Percentiles rank a stretch among this genome's conserved stretches.
phyloP scores from a whole-genome alignment of 148 eudicot species.

The Rhododendron ovatum region DNA sequence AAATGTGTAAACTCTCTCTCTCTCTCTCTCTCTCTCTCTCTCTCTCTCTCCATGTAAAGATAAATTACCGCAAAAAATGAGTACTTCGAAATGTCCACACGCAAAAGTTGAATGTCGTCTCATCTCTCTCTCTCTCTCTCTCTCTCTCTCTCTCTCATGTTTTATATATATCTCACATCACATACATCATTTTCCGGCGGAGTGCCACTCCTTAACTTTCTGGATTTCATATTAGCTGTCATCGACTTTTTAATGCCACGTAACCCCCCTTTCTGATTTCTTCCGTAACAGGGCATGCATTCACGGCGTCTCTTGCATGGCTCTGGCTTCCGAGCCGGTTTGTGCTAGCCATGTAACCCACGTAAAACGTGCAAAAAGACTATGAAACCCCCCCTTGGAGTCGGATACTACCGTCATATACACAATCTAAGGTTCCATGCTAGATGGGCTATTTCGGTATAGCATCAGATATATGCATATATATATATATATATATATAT shows the following conservation, averaged over 20 bases:
- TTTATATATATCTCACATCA: conserved; percentile 6
- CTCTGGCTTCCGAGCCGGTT: background rate
- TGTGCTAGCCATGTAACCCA: background rate
- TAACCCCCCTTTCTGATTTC: conserved; percentile 1
- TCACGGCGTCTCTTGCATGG: conserved; percentile 4
- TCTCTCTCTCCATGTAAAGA: background rate
- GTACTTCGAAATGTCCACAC: background rate
- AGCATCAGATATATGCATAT: background rate
- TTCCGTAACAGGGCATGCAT: background rate
- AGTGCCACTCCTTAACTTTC: conserved; percentile 16
- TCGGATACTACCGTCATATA: background rate
- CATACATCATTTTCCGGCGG: conserved; percentile 42
- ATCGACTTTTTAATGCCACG: conserved; percentile 27
- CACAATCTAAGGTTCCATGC: background rate
- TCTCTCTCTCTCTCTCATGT: background rate
- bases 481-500: background rate
- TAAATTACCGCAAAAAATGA: background rate
- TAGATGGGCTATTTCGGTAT: background rate
- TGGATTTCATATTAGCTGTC: conserved; percentile 50
- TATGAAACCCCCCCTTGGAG: background rate
- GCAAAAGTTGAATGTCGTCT: background rate
- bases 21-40: background rate
- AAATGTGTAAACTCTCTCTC: conserved; percentile 6
- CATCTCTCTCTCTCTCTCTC: background rate
- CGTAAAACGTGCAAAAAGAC: conserved; percentile 2